Evolutionary conservation across 768 basidiomycete species (phyloP).

Genomic region (Russula dissimulans): DNA sequence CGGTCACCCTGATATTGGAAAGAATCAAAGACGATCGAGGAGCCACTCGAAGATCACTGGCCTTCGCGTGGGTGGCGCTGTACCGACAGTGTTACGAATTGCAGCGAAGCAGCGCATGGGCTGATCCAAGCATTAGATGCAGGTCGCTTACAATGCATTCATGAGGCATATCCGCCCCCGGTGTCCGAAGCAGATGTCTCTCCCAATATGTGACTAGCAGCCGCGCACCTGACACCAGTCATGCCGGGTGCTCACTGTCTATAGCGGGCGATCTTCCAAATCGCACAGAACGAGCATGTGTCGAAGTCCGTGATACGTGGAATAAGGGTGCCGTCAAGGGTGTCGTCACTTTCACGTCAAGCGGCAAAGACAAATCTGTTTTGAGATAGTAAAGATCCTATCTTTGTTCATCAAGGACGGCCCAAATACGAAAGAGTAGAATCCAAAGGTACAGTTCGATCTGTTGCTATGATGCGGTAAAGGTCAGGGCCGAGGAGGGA

Average conservation of each 20-base stretch:
- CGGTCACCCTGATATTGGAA: background rate
- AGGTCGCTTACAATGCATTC: background rate
- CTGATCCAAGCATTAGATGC: background rate
- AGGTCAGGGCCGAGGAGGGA: no score
- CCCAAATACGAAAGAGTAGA: background rate
- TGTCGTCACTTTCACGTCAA: background rate
- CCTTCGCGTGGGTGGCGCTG: background rate
- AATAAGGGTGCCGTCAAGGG: background rate
- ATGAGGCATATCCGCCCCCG: background rate
- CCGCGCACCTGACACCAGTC: background rate
- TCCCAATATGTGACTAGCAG: no score
- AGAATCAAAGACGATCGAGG: background rate
- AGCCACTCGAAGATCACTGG: background rate
- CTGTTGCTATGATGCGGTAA: no score
- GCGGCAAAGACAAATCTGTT: background rate
- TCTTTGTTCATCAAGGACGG: background rate
- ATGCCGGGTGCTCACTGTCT: background rate
- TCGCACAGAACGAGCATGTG: background rate
- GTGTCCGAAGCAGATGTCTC: background rate
- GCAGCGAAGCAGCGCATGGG: background rate
- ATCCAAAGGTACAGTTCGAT: background rate
- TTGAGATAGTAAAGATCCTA: background rate
- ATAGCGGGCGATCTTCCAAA: background rate
- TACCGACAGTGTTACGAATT: background rate
- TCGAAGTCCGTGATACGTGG: background rate